Base-by-base conservation (phyloP, 768 basidiomycete genomes). In the Daedaleopsis sinensis region DNA sequence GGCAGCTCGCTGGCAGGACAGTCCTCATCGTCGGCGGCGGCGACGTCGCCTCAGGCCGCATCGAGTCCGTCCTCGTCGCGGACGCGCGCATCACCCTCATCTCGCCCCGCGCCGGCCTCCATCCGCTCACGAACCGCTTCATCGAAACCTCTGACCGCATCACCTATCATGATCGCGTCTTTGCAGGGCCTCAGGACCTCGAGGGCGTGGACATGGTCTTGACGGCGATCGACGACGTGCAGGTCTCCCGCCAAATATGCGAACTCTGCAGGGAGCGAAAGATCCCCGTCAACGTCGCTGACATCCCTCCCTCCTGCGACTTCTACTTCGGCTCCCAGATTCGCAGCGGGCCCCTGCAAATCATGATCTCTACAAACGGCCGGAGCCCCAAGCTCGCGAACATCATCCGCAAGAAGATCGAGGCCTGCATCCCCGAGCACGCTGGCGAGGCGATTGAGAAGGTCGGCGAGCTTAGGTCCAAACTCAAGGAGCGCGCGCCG, bases 271-370 rank as follows among this genome's bases (percentile, higher is more conserved):
- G 94, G 57, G 78, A 81, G 24, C 79, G 74, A 55, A 83, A 80
- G 50, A 89, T 98, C 52, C 94, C 95, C 8, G 89, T 96, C 57
- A 99, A 99, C 74, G 94, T 94, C 62, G 97, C 97, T 42, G 96
- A 99, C 77, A 90, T 98, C 61, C 97, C 97, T 3, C 87, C 91
- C 47, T 84, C 88, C 46, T 99, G 97, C 80, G 96, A 99, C 76
- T 99, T 99, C 71, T 98, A 96, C 80, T 99, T 98, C 77, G 97
- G 97, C 52, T 91, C 93, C 3, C 92, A 94, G 73, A 87, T 98
- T 61, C 88, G 93, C 35, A 83, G 88, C 62, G 96, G 96, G 0
- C 93, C 96, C 0, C 78, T 99, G 23, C 95, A 97, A 75, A 86
- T 99, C 65, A 90, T 98, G 91, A 87, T 99, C 54, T 96, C 94